Evolutionary conservation across 2,329 filamentous ascomycete species (phyloP), one percentile per base, ranked within the genome.

Genomic region (Zarea fungicola): DNA sequence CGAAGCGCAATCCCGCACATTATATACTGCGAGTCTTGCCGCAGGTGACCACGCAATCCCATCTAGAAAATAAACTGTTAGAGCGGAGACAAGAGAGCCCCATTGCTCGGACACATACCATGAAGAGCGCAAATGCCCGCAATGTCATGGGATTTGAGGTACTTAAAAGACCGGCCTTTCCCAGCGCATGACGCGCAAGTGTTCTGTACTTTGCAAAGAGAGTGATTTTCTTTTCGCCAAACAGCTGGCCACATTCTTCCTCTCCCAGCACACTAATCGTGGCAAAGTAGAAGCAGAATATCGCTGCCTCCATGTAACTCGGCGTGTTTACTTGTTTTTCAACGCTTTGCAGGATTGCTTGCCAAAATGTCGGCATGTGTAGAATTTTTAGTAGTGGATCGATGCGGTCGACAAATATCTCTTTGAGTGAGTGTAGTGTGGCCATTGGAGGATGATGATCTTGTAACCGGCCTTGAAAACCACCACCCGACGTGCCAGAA

Each of bases 371-470:
- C 1, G 69, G 68, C 22, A 62, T 55, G 50, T 71, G 69, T 10
- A 71, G 50, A 21, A 71, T 61, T 54, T 71, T 71, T 32, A 70
- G 50, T 25, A 67, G 57, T 32, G 66, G 60, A 42, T 71, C 68
- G 9, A 71, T 62, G 21, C 64, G 65, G 9, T 58, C 51, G 50
- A 68, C 65, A 49, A 61, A 71, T 3, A 55, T 56, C 2, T 55
- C 42, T 16, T 14, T 37, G 13, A 55, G 28, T 6, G 32, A 35
- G 23, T 47, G 14, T n/a, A 54, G 31, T 11, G 23, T 18, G 13
- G 14, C 29, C 19, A 43, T 28, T 7, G 34, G 3, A 4, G 42
- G 32, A 18, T 37, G 35, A 14, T 22, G 29, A 19, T 46, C 23
- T 13, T 16, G 10, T n/a, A 32, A 26, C 14, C 23, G 7, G 1